A percentile compares a stretch with the other conserved stretches of the same genome.
Conservation (phyloP, 768 basidiomycete species). For the Lentinus brumalis region DNA sequence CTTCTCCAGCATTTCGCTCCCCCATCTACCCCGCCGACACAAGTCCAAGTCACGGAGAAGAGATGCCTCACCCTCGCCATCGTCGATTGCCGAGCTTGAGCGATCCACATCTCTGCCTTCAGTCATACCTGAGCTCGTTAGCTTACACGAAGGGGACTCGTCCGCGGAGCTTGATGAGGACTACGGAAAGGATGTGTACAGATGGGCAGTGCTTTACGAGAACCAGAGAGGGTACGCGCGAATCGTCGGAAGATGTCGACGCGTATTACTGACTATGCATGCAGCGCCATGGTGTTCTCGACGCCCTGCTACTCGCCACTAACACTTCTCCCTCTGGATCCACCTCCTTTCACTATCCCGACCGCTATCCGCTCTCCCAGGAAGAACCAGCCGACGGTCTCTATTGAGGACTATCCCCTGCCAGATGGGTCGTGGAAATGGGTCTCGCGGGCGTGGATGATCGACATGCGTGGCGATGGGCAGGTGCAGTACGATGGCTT, state of each 20-base stretch:
- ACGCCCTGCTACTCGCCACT: slow-evolving; percentile 69
- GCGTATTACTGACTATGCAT: not conserved
- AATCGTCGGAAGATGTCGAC: not conserved
- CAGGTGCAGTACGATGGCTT: slow-evolving; percentile 83
- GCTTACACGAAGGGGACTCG: not conserved
- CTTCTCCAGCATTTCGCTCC: slow-evolving; percentile 18
- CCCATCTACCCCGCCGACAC: slow-evolving; percentile 9
- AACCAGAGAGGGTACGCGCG: slow-evolving; percentile 72
- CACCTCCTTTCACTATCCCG: slow-evolving; percentile 71
- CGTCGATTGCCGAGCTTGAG: not conserved
- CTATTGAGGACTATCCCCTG: slow-evolving; percentile 65
- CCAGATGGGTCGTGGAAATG: slow-evolving; percentile 83
- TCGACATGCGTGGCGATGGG: slow-evolving; percentile 83
- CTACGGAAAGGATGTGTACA: slow-evolving; percentile 53
- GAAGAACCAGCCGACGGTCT: slow-evolving; percentile 53
- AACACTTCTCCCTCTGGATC: slow-evolving; percentile 72
- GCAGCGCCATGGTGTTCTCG: slow-evolving; percentile 68
- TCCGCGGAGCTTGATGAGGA: slow-evolving; percentile 19
- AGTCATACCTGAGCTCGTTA: slow-evolving; percentile 6
- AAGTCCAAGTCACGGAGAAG: not conserved
- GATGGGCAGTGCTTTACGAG: slow-evolving; percentile 81
- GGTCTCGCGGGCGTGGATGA: slow-evolving; percentile 83
- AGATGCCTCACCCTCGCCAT: slow-evolving; percentile 2
- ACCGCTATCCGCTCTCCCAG: slow-evolving; percentile 32
- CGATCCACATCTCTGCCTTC: not conserved